phyloP scores from a whole-genome alignment of 345 rosid species.

The Bretschneidera sinensis region DNA sequence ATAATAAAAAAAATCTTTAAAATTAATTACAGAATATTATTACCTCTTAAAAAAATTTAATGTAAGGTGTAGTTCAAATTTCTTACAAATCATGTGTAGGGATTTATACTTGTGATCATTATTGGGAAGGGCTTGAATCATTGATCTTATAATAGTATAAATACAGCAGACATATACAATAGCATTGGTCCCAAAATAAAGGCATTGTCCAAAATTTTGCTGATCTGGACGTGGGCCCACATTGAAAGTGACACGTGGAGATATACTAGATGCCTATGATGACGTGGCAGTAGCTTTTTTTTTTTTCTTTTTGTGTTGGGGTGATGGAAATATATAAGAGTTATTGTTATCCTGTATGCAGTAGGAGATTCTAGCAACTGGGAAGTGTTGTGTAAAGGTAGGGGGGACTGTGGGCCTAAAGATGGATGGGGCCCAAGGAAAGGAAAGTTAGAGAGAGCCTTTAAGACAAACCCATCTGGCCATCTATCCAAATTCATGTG shows the following conservation, averaged over 20 bases:
- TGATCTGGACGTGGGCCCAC: conserved; percentile 24
- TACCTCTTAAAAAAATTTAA: too few relatives aligned
- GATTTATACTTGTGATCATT: background rate
- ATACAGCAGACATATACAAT: background rate
- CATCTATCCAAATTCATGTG: conserved; percentile 45
- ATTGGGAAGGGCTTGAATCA: conserved; percentile 14
- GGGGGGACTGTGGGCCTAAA: background rate
- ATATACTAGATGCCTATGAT: background rate
- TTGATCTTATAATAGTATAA: conserved; percentile 10
- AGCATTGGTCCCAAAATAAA: conserved; percentile 8
- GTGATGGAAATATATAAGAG: background rate
- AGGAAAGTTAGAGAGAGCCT: conserved; percentile 17
- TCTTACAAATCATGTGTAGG: background rate
- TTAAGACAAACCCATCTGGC: conserved; percentile 44
- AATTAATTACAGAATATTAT: too few relatives aligned
- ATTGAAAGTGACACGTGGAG: conserved; percentile 18
- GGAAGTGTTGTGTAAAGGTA: background rate
- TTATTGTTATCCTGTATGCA: too few relatives aligned
- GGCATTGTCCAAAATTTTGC: conserved; percentile 12
- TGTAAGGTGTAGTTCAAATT: background rate
- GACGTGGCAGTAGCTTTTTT: conserved; percentile 26
- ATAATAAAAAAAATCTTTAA: too few relatives aligned
- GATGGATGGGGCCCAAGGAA: conserved; percentile 12
- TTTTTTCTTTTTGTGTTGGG: too few relatives aligned
- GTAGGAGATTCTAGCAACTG: conserved; percentile 14